Conservation (phyloP, 768 basidiomycete genomes). For the Chlorophyllum brunneum region DNA sequence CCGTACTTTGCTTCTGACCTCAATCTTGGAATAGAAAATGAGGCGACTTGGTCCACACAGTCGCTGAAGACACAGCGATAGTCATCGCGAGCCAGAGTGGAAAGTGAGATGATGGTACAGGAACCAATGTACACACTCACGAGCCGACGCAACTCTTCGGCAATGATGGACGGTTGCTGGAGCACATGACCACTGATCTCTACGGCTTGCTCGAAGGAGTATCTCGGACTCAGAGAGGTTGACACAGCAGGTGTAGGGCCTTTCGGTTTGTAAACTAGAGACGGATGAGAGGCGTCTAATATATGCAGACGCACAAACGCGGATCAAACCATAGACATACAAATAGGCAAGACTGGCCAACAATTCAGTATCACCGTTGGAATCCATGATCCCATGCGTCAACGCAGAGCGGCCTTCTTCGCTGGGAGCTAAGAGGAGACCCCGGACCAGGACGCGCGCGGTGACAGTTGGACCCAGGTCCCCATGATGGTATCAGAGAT, state of each 20-base stretch:
- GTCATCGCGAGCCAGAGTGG: background rate
- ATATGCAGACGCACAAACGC: conserved; percentile 1
- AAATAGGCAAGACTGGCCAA: conserved; percentile 9
- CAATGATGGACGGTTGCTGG: background rate
- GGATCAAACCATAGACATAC: conserved; percentile 10
- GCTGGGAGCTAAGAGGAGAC: conserved; percentile 1
- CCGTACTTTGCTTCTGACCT: background rate
- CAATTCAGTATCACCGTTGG: conserved; percentile 1
- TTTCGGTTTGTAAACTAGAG: conserved; percentile 11
- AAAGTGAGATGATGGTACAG: background rate
- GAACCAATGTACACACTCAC: background rate
- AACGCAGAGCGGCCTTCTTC: background rate
- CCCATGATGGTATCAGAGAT: background rate
- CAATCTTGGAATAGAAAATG: background rate
- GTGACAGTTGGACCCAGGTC: background rate
- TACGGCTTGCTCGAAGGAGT: background rate
- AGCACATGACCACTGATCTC: background rate
- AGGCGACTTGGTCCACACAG: background rate
- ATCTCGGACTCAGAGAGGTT: background rate
- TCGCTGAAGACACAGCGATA: background rate
- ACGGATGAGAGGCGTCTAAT: background rate
- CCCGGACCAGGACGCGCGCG: conserved; percentile 8
- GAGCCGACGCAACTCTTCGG: background rate
- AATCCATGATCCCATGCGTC: conserved; percentile 3
- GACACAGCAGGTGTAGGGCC: conserved; percentile 5